phyloP scores from a whole-genome alignment of 169 alveolate genomes.

The Plasmodium relictum region DNA sequence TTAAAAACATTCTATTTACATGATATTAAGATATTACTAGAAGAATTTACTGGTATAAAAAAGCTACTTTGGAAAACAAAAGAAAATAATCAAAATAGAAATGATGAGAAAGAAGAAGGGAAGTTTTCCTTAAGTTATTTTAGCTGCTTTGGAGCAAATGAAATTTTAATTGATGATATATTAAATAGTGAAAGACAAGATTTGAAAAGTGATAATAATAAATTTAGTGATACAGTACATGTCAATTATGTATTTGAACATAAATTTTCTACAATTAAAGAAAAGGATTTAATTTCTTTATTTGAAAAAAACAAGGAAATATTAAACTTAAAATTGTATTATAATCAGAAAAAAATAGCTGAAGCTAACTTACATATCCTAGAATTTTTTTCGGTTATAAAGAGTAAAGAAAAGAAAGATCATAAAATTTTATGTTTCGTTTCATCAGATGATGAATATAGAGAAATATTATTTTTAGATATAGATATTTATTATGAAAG shows the following conservation, averaged over 20 bases:
- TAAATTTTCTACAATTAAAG: constrained; percentile 58
- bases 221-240: background rate
- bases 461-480: constrained; percentile 60
- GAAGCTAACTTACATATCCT: constrained; percentile 62
- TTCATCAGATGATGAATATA: background rate
- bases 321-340: constrained; percentile 19
- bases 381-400: constrained; percentile 54
- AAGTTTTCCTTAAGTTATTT: constrained; percentile 28
- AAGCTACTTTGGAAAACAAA: constrained; percentile 11
- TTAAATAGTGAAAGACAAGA: background rate
- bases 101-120: background rate
- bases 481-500: constrained; percentile 50
- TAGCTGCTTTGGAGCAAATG: constrained; percentile 52
- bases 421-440: constrained; percentile 56
- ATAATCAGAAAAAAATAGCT: constrained; percentile 28
- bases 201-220: background rate
- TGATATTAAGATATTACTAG: constrained; percentile 18
- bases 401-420: constrained; percentile 33
- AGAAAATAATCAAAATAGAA: background rate
- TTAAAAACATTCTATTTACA: constrained; percentile 26
- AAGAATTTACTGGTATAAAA: constrained; percentile 61
- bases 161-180: constrained; percentile 15
- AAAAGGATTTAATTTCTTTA: constrained; percentile 51
- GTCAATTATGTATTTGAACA: constrained; percentile 43
- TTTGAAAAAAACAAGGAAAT: constrained; percentile 57